Evolutionary conservation across 768 basidiomycete species (phyloP), one percentile per base, ranked within the genome.

Genomic region (Leccinellum luteum): DNA sequence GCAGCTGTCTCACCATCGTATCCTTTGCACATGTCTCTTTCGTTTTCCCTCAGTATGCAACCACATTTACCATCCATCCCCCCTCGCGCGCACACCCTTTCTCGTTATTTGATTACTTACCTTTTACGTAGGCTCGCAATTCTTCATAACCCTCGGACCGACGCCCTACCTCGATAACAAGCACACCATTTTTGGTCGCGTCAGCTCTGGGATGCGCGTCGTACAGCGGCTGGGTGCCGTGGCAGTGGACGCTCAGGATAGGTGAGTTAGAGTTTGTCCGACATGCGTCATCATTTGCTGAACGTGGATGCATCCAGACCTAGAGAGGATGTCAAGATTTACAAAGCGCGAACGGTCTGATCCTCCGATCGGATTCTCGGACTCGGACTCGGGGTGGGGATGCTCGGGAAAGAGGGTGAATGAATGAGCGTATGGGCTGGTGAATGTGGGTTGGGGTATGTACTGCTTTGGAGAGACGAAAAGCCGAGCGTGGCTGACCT

Each of bases 111-210:
- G n/a, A n/a, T n/a, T n/a, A n/a, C n/a, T n/a, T n/a, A n/a, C n/a
- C n/a, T n/a, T n/a, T n/a, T n/a, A n/a, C n/a, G n/a, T n/a, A n/a
- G 94, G 94, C 21, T 96, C 93, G 17, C 96, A 98, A 71, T 98
- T 98, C 76, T 97, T 98, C 75, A 81, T 98, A 63, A 89, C 90
- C 0, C 81, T 94, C 23, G 81, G 81, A 2, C 91, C 90, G 27
- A 93, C 92, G 25, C 92, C 92, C 2, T 94, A 80, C 69, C 77
- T 94, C 38, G 92, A 94, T 65, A 86, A 81, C 66, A 92, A 91
- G 65, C 90, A 93, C 69, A 92, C 90, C 7, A 92, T 92, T 61
- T 93, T 93, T 68, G 97, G 97, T 1, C 85, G 97, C 7, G 93
- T 99, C 7, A 85, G 82, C 66, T 79, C 84, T 19, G 97, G 96